Percentiles rank a stretch among this genome's conserved stretches.
Conservation (phyloP, 2,329 filamentous ascomycete species). For the Sarocladium kiliense region DNA sequence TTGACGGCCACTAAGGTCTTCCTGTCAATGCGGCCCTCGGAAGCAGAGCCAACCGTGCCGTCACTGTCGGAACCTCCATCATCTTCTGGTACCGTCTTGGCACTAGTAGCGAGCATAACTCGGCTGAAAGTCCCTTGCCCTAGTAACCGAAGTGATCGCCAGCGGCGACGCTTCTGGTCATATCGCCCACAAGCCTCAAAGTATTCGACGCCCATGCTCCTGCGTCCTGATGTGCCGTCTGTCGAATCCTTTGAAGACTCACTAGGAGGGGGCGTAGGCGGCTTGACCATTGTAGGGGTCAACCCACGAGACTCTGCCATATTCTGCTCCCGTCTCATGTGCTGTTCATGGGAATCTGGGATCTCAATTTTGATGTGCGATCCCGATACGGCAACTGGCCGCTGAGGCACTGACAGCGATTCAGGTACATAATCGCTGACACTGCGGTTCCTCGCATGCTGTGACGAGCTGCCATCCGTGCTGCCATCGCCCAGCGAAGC, state of each 20-base stretch:
- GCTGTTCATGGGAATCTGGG: slow-evolving; percentile 36
- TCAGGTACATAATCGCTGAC: slow-evolving; percentile 85
- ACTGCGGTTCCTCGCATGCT: slow-evolving; percentile 71
- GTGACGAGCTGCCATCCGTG: slow-evolving; percentile 17
- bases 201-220: slow-evolving; percentile 47
- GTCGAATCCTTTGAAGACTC: slow-evolving; percentile 53
- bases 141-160: slow-evolving; percentile 73
- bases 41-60: slow-evolving; percentile 27
- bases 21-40: slow-evolving; percentile 42
- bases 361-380: slow-evolving; percentile 41
- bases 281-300: slow-evolving; percentile 51
- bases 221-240: slow-evolving; percentile 33
- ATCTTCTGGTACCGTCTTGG: slow-evolving; percentile 45
- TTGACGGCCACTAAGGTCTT: slow-evolving; percentile 90
- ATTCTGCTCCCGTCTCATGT: slow-evolving; percentile 70
- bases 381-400: slow-evolving; percentile 69
- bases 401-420: slow-evolving; percentile 59
- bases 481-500: slow-evolving; percentile 27
- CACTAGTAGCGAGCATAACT: slow-evolving; percentile 84
- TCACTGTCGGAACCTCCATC: slow-evolving; percentile 27
- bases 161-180: slow-evolving; percentile 67
- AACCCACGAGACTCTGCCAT: slow-evolving; percentile 75
- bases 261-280: slow-evolving; percentile 78
- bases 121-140: slow-evolving; percentile 95
- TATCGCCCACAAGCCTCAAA: slow-evolving; percentile 65